Conservation (phyloP, 371 early-diverging fungal genomes). For the Chytridium lagenaria region DNA sequence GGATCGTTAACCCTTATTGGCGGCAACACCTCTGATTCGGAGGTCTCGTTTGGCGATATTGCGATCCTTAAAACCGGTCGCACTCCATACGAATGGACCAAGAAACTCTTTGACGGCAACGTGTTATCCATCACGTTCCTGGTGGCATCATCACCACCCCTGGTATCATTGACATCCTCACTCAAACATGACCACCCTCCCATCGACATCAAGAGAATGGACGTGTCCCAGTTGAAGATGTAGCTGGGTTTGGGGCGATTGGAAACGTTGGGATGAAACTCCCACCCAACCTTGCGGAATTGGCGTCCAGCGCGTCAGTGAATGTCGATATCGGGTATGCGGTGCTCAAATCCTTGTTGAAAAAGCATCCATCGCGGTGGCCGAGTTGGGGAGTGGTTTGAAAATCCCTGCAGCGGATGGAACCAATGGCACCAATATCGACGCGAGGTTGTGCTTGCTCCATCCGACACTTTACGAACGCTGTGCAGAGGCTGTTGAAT, state of each 20-base stretch:
- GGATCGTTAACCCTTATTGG: conserved; percentile 43
- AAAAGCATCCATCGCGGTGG: neutral
- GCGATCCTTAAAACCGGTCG: conserved; percentile 18
- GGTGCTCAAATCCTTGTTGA: neutral
- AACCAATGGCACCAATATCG: neutral
- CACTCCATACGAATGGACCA: conserved; percentile 27
- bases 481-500: conserved; percentile 16
- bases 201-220: too few species aligned
- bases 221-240: too few species aligned
- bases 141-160: conserved; percentile 19
- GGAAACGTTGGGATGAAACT: conserved; percentile 1
- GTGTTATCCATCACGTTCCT: too few species aligned
- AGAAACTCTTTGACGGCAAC: conserved; percentile 31
- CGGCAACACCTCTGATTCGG: conserved; percentile 34
- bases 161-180: conserved; percentile 28
- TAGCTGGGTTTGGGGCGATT: neutral
- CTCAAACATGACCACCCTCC: too few species aligned
- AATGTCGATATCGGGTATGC: conserved; percentile 7
- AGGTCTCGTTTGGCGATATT: conserved; percentile 18
- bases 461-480: neutral
- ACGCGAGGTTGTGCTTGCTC: conserved; percentile 5
- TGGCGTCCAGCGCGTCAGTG: neutral
- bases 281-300: neutral
- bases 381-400: neutral
- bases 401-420: neutral